Evolutionary conservation across 768 basidiomycete species (phyloP).

Genomic region (Leucogyrophana mollusca): DNA sequence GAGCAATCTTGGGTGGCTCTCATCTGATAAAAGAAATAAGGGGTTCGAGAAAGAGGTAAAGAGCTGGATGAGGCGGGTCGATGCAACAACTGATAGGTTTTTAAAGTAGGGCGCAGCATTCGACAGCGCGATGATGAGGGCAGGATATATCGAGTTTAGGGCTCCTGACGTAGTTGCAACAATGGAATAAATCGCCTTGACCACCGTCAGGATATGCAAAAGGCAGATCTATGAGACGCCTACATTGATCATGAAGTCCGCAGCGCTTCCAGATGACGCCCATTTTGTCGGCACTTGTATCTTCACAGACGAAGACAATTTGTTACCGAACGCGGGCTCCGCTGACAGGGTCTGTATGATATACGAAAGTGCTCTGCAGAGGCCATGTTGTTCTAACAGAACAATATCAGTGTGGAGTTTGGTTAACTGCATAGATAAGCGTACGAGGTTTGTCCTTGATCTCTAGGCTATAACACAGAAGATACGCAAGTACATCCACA

Average conservation of each 20-base stretch:
- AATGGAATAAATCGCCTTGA: constrained; percentile 83
- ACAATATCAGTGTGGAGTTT: constrained; percentile 4
- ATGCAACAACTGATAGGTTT: constrained; percentile 75
- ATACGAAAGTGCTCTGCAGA: constrained; percentile 87
- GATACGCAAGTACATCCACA: constrained; percentile 73
- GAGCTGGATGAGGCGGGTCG: constrained; percentile 82
- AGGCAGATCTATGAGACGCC: constrained; percentile 22
- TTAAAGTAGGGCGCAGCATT: constrained; percentile 88
- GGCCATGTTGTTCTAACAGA: constrained; percentile 78
- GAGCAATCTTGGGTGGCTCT: constrained; percentile 89
- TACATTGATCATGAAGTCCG: constrained; percentile 88
- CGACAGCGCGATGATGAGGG: constrained; percentile 85
- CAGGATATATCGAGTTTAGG: constrained; percentile 85
- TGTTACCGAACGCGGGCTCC: constrained; percentile 73
- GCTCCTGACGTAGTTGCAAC: constrained; percentile 84
- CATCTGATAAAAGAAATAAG: constrained; percentile 85
- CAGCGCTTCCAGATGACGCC: constrained; percentile 65
- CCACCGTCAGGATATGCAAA: constrained; percentile 8
- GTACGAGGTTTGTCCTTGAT: constrained; percentile 92
- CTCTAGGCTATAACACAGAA: constrained; percentile 80
- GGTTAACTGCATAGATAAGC: constrained; percentile 20
- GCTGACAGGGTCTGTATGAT: constrained; percentile 90
- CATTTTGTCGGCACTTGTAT: constrained; percentile 74
- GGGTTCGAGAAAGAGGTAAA: constrained; percentile 92
- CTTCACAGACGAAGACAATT: constrained; percentile 63